Evolutionary conservation across 2,329 filamentous ascomycete species (phyloP), one percentile per base, ranked within the genome.

Genomic region (Incumbomyces delicatus): DNA sequence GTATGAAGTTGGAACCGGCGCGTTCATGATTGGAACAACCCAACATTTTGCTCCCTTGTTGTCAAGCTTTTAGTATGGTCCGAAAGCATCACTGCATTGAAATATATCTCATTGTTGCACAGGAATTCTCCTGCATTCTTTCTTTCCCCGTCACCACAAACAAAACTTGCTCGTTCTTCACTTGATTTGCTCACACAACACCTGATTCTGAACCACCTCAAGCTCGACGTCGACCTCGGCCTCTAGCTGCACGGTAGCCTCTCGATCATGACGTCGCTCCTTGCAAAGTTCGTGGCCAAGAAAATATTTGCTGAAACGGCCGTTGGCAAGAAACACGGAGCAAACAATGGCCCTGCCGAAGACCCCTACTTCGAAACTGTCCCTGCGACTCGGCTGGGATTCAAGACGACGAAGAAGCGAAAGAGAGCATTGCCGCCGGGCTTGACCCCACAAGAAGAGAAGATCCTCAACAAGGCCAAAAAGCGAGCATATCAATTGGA

Each of bases 281-380:
- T 77, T 22, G 68, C 73, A 49, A 80, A 79, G 60, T 66, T 73
- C 48, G 66, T 80, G 36, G 70, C 69, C 53, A 76, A 75, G 59
- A 77, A 69, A 61, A 71, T 81, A 32, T 62, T 82, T 43, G 72
- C 73, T 36, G 78, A 81, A 60, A 70, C 67, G 12, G 50, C 74
- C 6, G 61, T 72, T 48, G 81, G 81, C 58, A 77, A 77, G 52
- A 78, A 77, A 35, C 39, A 46, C 48, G 47, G 50, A 40, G 31
- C 77, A 38, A 42, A 46, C 49, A 48, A 50, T 41, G 35, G 37
- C 31, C 43, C 27, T 36, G 43, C 14, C 43, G 58, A 95, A 86
- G 89, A 96, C 62, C 88, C 89, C 5, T 95, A 88, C 69, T 94
- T 89, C 59, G 87, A 94, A 63, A 74, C 80, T 56, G 80, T 95